These are phyloP conservation scores for Colletotrichum sublineola DNA, from an alignment of 2,329 filamentous ascomycete species.

Conservation along the genomic window DNA sequence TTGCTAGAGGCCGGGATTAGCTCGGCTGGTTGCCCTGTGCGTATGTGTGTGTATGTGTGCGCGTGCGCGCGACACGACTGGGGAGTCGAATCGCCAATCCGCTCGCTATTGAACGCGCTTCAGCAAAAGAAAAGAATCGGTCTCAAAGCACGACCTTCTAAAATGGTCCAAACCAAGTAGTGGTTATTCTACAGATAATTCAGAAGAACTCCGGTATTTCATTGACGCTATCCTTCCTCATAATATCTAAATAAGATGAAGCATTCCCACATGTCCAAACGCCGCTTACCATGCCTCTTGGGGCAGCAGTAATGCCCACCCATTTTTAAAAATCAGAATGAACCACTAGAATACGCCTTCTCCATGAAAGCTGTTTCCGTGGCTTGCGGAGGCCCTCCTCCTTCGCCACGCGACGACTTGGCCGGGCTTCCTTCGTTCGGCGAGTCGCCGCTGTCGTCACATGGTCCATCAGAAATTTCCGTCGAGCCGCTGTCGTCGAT, in stretches of 20 bases:
- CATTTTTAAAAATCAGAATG: constrained; percentile 32
- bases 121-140: neutral
- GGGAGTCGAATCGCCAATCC: neutral
- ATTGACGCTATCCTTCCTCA: constrained; percentile 41
- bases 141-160: neutral
- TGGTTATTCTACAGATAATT: neutral
- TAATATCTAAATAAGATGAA: constrained; percentile 14
- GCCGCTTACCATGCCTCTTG: constrained; percentile 40
- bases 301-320: constrained; percentile 37
- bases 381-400: constrained; percentile 1
- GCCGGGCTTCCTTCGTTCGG: constrained; percentile 40
- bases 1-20: constrained; percentile 24
- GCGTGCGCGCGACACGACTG: neutral
- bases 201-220: constrained; percentile 37
- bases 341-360: constrained; percentile 5
- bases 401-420: constrained; percentile 26
- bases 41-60: neutral
- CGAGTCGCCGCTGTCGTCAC: constrained; percentile 44
- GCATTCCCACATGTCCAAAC: constrained; percentile 31
- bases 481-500: constrained; percentile 52
- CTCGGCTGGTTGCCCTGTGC: constrained; percentile 25
- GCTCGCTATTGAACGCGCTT: neutral
- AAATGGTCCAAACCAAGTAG: neutral
- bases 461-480: constrained; percentile 46
- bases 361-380: constrained; percentile 1